Conservation (phyloP, 371 early-diverging fungal genomes). For the Lichtheimia ramosa region DNA sequence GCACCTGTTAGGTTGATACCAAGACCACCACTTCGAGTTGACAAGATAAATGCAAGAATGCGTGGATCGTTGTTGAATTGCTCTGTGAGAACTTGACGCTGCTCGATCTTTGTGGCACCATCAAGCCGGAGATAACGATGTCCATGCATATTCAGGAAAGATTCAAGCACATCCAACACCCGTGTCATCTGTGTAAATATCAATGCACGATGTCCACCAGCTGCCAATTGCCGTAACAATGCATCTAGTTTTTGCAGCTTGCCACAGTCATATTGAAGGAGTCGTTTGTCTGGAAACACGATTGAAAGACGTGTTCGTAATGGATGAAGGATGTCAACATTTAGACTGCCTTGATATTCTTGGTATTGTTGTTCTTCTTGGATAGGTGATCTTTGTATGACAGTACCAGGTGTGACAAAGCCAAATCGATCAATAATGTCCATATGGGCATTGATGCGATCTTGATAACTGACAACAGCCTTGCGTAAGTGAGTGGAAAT, state of each 20-base stretch:
- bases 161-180: slow-evolving; percentile 95
- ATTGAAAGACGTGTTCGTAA: slow-evolving; percentile 64
- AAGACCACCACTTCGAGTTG: slow-evolving; percentile 93
- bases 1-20: slow-evolving; percentile 98
- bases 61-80: slow-evolving; percentile 85
- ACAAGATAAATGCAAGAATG: slow-evolving; percentile 86
- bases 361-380: neutral
- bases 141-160: slow-evolving; percentile 88
- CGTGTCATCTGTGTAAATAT: slow-evolving; percentile 99
- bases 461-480: slow-evolving; percentile 43
- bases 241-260: slow-evolving; percentile 84
- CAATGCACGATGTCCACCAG: slow-evolving; percentile 82
- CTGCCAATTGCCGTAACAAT: slow-evolving; percentile 73
- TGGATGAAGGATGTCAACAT: slow-evolving; percentile 55
- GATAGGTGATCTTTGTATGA: neutral
- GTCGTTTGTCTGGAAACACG: slow-evolving; percentile 81
- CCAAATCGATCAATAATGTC: slow-evolving; percentile 63
- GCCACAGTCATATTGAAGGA: slow-evolving; percentile 89
- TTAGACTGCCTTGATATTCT: slow-evolving; percentile 8
- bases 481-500: slow-evolving; percentile 20
- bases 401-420: slow-evolving; percentile 64
- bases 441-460: slow-evolving; percentile 41
- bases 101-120: slow-evolving; percentile 85
- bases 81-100: slow-evolving; percentile 83
- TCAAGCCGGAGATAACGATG: slow-evolving; percentile 87